phyloP scores from a whole-genome alignment of 306 rosid genomes.

The Inga laurina region DNA sequence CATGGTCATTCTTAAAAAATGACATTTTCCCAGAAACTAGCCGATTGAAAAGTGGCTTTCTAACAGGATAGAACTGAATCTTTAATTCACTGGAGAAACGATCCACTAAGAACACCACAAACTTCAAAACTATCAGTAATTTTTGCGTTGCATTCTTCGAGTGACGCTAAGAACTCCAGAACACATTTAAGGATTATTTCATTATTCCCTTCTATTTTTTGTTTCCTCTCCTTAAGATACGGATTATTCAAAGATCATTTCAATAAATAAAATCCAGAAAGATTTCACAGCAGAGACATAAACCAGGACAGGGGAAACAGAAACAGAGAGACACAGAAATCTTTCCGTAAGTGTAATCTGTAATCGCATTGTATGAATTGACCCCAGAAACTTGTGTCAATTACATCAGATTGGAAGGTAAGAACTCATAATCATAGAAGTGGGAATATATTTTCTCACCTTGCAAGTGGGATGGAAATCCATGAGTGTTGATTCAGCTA shows the following conservation, averaged over 20 bases:
- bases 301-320: background rate
- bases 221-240: background rate
- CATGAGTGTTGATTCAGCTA: conserved; percentile 37
- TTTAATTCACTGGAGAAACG: too few relatives aligned
- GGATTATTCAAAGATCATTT: background rate
- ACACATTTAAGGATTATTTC: background rate
- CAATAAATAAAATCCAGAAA: background rate
- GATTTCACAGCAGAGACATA: background rate
- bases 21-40: background rate
- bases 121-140: too few relatives aligned
- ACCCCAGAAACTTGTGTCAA: background rate
- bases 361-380: conserved; percentile 5
- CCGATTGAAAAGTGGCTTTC: background rate
- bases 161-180: too few relatives aligned
- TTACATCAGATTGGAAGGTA: background rate
- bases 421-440: background rate
- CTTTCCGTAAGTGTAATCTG: background rate
- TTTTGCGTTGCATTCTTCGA: too few relatives aligned
- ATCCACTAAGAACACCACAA: too few relatives aligned
- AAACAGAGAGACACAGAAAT: background rate
- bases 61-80: background rate
- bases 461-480: conserved; percentile 54
- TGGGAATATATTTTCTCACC: conserved; percentile 46
- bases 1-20: background rate
- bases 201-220: background rate